Evolutionary conservation across 305 asterid genomes (phyloP).

Genomic region (Coffea humblotiana): DNA sequence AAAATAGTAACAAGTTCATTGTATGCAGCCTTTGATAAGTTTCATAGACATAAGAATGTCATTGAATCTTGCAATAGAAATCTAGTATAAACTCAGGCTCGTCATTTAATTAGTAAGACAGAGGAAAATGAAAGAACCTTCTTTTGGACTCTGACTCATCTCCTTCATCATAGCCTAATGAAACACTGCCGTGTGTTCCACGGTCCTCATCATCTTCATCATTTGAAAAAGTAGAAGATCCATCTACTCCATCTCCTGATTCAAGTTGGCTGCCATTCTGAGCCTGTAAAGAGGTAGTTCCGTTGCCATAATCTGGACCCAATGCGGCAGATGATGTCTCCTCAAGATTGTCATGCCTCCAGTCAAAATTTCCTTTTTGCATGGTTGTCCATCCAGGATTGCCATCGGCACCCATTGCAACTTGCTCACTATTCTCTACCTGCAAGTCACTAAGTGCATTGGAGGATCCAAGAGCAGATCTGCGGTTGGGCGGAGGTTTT

Average conservation of each 20-base stretch:
- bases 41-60: background rate
- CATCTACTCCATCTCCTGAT: constrained; percentile 55
- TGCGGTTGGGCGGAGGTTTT: constrained; percentile 38
- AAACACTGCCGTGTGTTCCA: constrained; percentile 66
- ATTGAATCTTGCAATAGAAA: background rate
- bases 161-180: constrained; percentile 75
- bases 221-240: constrained; percentile 66
- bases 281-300: constrained; percentile 37
- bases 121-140: constrained; percentile 47
- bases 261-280: constrained; percentile 47
- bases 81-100: background rate
- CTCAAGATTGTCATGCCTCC: constrained; percentile 59
- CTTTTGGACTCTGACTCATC: constrained; percentile 86
- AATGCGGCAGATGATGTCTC: constrained; percentile 34
- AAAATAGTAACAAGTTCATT: background rate
- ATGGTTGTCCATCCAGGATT: constrained; percentile 39
- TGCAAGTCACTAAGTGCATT: constrained; percentile 31
- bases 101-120: background rate
- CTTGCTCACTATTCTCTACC: constrained; percentile 28
- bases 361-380: constrained; percentile 44
- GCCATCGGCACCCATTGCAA: constrained; percentile 24
- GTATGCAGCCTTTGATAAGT: background rate
- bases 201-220: constrained; percentile 79
- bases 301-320: constrained; percentile 48
- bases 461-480: constrained; percentile 38